phyloP scores from a whole-genome alignment of 495 filamentous ascomycete species.

The Penicilliopsis zonata region DNA sequence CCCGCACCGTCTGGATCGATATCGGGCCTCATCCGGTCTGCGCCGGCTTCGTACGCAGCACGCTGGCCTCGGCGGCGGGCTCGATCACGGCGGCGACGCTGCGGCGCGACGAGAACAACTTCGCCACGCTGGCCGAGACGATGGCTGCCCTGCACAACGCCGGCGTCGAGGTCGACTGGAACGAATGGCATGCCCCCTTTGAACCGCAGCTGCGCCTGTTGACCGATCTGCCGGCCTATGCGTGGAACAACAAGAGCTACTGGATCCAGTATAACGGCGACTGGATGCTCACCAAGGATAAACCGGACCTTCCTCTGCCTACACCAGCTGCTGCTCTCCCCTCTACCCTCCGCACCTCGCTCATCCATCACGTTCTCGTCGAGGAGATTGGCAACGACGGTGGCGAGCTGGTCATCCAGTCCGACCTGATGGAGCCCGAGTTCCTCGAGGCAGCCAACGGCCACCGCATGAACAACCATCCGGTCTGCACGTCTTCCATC shows the following conservation, averaged over 20 bases:
- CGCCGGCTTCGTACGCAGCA: conserved; percentile 10
- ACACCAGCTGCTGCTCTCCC: background rate
- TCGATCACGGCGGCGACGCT: conserved; percentile 28
- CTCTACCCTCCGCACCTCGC: background rate
- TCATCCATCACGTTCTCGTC: conserved; percentile 15
- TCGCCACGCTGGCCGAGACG: conserved; percentile 41
- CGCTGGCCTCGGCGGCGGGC: conserved; percentile 11
- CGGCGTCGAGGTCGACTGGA: conserved; percentile 52
- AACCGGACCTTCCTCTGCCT: background rate
- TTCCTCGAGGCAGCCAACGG: conserved; percentile 16
- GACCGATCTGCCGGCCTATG: conserved; percentile 53
- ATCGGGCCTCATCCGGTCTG: conserved; percentile 29
- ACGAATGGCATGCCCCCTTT: conserved; percentile 53
- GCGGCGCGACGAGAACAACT: conserved; percentile 29
- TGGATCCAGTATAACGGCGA: conserved; percentile 30
- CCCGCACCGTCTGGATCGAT: conserved; percentile 22
- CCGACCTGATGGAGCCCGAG: conserved; percentile 22
- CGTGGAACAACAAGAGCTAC: conserved; percentile 27
- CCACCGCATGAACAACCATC: conserved; percentile 24
- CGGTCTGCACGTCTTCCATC: conserved; percentile 12
- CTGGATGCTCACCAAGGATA: conserved; percentile 24
- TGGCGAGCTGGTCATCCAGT: conserved; percentile 12
- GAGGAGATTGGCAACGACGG: conserved; percentile 7
- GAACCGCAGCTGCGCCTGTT: conserved; percentile 37
- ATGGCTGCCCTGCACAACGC: conserved; percentile 42